Evolutionary conservation across 2,329 filamentous ascomycete species (phyloP).

Genomic region (Penicillium sp.): DNA sequence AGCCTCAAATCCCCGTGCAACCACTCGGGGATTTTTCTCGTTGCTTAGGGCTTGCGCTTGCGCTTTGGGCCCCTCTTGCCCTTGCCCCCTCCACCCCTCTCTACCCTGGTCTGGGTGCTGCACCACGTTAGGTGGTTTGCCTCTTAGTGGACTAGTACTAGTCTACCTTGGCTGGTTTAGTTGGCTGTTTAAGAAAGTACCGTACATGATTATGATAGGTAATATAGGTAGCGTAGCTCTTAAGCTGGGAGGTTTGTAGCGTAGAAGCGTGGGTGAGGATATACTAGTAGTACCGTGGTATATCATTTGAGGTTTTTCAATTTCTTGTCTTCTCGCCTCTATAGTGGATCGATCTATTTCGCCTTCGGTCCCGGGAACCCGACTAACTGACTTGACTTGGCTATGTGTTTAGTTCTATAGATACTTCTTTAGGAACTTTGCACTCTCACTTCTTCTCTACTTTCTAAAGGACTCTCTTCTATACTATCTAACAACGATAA

Average conservation of each 20-base stretch:
- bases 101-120: not conserved
- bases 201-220: conserved; percentile 2
- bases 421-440: conserved; percentile 9
- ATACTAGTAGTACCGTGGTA: too few relatives aligned
- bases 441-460: not conserved
- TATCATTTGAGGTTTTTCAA: not conserved
- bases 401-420: conserved; percentile 17
- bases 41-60: conserved; percentile 21
- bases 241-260: not conserved
- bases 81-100: not conserved
- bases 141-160: not conserved
- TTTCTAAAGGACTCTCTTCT: not conserved
- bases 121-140: not conserved
- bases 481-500: not conserved
- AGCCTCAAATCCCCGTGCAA: conserved; percentile 24
- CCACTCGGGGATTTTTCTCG: conserved; percentile 39
- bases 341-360: conserved; percentile 28
- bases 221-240: not conserved
- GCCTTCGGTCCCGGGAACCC: conserved; percentile 22
- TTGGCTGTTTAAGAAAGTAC: conserved; percentile 3
- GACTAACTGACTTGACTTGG: conserved; percentile 19
- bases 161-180: not conserved
- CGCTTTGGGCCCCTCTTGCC: conserved; percentile 26
- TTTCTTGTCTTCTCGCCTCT: conserved; percentile 21
- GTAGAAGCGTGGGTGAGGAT: too few relatives aligned